Conservation (phyloP, 176 grass and related monocot species). For the Musa troglodytarum region DNA sequence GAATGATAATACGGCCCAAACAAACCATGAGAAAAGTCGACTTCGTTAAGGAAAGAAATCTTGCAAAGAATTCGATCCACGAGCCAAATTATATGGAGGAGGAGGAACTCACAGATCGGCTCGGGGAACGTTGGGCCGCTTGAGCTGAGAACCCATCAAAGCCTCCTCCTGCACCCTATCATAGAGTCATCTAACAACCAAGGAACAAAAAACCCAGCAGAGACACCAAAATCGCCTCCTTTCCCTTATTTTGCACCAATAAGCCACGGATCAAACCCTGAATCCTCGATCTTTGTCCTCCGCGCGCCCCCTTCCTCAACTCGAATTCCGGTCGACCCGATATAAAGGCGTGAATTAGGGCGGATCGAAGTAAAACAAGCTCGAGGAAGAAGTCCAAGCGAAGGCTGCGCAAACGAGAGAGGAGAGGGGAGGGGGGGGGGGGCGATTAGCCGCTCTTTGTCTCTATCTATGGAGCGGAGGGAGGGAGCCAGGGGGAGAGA, state of each 20-base stretch:
- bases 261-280: not conserved
- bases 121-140: slow-evolving; percentile 53
- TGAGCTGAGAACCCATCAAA: slow-evolving; percentile 76
- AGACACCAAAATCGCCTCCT: not conserved
- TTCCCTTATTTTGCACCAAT: not conserved
- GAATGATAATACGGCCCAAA: not conserved
- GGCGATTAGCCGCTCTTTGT: not conserved
- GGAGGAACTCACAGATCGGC: slow-evolving; percentile 79
- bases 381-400: not conserved
- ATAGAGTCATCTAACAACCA: slow-evolving; percentile 33
- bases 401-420: not conserved
- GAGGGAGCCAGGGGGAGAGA: not conserved
- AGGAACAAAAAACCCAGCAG: not conserved
- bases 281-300: slow-evolving; percentile 8
- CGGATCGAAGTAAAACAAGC: not conserved
- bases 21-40: not conserved
- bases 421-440: not conserved
- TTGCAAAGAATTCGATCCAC: not conserved
- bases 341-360: not conserved
- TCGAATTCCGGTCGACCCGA: slow-evolving; percentile 4
- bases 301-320: not conserved
- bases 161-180: slow-evolving; percentile 53
- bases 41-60: not conserved
- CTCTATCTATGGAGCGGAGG: not conserved
- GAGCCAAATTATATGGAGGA: slow-evolving; percentile 7